phyloP scores from a whole-genome alignment of 352 stramenopile genomes.

The Poterioochromonas sp. region DNA sequence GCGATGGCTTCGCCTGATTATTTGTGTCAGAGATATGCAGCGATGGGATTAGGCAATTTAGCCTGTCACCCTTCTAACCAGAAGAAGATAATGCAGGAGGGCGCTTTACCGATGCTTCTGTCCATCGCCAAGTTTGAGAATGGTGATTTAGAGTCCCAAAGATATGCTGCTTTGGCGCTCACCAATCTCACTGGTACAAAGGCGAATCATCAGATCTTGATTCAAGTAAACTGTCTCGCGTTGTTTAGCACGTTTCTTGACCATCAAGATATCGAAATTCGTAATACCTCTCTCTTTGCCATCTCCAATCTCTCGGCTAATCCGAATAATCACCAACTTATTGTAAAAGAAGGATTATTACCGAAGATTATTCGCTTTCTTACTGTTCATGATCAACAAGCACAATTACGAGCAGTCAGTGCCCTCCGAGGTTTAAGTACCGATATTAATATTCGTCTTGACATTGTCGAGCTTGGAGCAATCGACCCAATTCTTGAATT shows the following conservation, averaged over 20 bases:
- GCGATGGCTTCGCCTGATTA: slow-evolving; percentile 78
- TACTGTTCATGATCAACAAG: slow-evolving; percentile 43
- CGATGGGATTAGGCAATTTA: slow-evolving; percentile 88
- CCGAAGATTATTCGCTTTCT: slow-evolving; percentile 43
- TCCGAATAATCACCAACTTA: slow-evolving; percentile 68
- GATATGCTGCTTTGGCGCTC: slow-evolving; percentile 79
- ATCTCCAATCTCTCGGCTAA: slow-evolving; percentile 86
- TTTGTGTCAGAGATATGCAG: slow-evolving; percentile 80
- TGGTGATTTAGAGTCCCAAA: slow-evolving; percentile 75
- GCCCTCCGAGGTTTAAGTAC: slow-evolving; percentile 81
- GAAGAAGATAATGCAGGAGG: slow-evolving; percentile 75
- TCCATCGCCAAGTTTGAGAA: slow-evolving; percentile 68
- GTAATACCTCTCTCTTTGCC: slow-evolving; percentile 75
- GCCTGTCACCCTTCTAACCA: slow-evolving; percentile 77
- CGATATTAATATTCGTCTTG: slow-evolving; percentile 64
- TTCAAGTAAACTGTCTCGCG: slow-evolving; percentile 60
- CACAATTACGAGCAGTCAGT: slow-evolving; percentile 74
- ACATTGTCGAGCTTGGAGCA: slow-evolving; percentile 73
- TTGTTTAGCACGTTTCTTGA: slow-evolving; percentile 62
- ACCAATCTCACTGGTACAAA: slow-evolving; percentile 79
- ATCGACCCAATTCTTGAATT: slow-evolving; percentile 73
- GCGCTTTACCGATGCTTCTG: slow-evolving; percentile 70
- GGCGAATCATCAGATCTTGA: slow-evolving; percentile 65
- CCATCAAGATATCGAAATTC: slow-evolving; percentile 68
- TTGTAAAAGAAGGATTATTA: slow-evolving; percentile 59